These are phyloP conservation scores for Pseudonitzschia pungens DNA, from an alignment of 108 stramenopile genomes.

Conservation along the genomic window DNA sequence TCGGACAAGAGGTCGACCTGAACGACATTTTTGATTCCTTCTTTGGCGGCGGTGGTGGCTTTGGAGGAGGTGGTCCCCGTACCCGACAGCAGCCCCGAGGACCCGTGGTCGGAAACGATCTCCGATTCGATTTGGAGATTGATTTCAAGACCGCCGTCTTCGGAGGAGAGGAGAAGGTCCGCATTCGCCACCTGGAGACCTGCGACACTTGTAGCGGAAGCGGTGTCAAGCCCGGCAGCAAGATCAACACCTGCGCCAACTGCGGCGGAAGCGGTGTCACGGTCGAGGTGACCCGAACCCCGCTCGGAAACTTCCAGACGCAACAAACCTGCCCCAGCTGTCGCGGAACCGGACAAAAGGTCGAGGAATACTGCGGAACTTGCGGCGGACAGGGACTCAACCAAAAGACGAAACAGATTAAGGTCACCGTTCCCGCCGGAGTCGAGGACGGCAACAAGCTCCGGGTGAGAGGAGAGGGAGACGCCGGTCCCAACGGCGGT, in stretches of 20 bases:
- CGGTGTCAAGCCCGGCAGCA: constrained; percentile 89
- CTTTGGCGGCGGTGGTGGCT: constrained; percentile 87
- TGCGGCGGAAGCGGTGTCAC: constrained; percentile 92
- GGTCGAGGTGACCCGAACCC: constrained; percentile 93
- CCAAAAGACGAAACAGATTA: constrained; percentile 94
- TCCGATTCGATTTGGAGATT: constrained; percentile 90
- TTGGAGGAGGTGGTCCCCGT: constrained; percentile 60
- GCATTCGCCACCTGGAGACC: constrained; percentile 90
- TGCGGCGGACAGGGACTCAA: constrained; percentile 91
- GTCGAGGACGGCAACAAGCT: constrained; percentile 97
- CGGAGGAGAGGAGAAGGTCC: constrained; percentile 94
- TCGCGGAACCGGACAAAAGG: constrained; percentile 88
- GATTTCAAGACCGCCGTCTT: constrained; percentile 96
- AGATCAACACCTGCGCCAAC: constrained; percentile 73
- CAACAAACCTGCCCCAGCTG: constrained; percentile 94
- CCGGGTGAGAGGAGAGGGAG: constrained; percentile 94
- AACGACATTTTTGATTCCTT: constrained; percentile 96
- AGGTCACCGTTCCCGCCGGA: constrained; percentile 94
- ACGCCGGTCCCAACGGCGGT: constrained; percentile 93
- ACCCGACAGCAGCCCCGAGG: constrained; percentile 52
- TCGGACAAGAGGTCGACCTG: constrained; percentile 89
- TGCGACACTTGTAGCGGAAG: constrained; percentile 87
- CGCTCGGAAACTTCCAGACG: constrained; percentile 95
- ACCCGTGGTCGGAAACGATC: constrained; percentile 86
- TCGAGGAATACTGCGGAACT: constrained; percentile 93